Conservation (phyloP, 148 eudicot genomes). For the Silene uniflora region DNA sequence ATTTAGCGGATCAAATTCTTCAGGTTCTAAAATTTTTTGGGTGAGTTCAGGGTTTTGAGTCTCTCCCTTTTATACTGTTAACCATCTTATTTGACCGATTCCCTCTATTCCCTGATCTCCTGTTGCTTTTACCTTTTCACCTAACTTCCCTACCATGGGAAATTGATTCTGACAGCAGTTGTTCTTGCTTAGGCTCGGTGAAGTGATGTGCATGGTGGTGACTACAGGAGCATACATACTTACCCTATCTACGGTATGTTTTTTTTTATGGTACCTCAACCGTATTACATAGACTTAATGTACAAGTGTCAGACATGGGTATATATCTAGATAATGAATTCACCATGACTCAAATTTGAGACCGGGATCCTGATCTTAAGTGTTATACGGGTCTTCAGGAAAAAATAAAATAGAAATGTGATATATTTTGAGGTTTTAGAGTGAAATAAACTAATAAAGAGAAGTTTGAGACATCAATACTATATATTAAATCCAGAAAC, state of each 20-base stretch:
- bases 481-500: too few species aligned
- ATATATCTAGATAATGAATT: too few species aligned
- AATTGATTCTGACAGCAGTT: slow-evolving; percentile 20
- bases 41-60: slow-evolving; percentile 28
- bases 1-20: slow-evolving; percentile 82
- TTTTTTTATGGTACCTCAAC: not conserved
- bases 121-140: not conserved
- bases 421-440: too few species aligned
- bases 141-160: not conserved
- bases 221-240: slow-evolving; percentile 56
- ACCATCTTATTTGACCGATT: not conserved
- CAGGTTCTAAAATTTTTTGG: slow-evolving; percentile 85
- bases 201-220: slow-evolving; percentile 55
- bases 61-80: not conserved
- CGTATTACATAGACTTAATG: too few species aligned
- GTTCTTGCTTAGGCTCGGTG: slow-evolving; percentile 40
- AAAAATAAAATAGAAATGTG: too few species aligned
- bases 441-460: too few species aligned
- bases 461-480: too few species aligned
- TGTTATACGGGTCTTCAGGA: too few species aligned
- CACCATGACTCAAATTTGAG: too few species aligned
- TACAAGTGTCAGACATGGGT: too few species aligned
- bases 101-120: not conserved
- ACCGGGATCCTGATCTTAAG: too few species aligned
- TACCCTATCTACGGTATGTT: slow-evolving; percentile 44